Conservation (phyloP, 2,329 filamentous ascomycete genomes). For the Thelonectria discophora region DNA sequence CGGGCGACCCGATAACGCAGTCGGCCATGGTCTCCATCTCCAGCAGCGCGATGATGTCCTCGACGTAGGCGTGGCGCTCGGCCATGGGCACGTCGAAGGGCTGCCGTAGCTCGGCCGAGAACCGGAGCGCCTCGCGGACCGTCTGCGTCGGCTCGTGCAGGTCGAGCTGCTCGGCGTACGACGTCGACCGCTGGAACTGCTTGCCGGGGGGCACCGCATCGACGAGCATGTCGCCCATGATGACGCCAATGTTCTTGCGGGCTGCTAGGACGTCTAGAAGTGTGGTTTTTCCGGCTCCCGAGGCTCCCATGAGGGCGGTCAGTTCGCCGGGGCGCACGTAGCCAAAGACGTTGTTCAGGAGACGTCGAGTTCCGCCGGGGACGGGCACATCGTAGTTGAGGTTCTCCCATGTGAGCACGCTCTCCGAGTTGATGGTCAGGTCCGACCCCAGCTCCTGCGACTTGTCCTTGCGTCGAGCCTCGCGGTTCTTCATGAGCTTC, state of each 20-base stretch:
- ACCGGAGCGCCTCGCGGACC: conserved; percentile 69
- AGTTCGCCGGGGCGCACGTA: conserved; percentile 81
- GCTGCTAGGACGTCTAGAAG: conserved; percentile 77
- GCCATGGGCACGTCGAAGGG: conserved; percentile 60
- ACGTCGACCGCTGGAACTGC: conserved; percentile 69
- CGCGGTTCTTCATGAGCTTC: conserved; percentile 66
- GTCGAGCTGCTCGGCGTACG: conserved; percentile 70
- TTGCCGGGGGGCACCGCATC: conserved; percentile 65
- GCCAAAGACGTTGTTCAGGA: conserved; percentile 67
- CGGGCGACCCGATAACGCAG: conserved; percentile 65
- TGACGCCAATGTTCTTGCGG: conserved; percentile 69
- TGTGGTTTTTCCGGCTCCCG: conserved; percentile 88
- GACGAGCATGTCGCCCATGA: conserved; percentile 65
- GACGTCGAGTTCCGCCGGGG: conserved; percentile 62
- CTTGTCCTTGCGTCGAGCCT: conserved; percentile 60
- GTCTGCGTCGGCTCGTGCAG: conserved; percentile 70
- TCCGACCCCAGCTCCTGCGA: conserved; percentile 56
- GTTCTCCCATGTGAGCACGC: conserved; percentile 85
- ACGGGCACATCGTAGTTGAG: conserved; percentile 80
- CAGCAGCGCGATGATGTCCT: conserved; percentile 67
- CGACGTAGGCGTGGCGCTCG: conserved; percentile 68
- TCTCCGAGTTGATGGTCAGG: conserved; percentile 67
- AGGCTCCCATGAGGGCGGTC: conserved; percentile 83
- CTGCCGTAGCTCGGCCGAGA: conserved; percentile 70
- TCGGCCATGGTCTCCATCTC: conserved; percentile 69